phyloP scores from a whole-genome alignment of 192 early-diverging fungal species.

The Coemansia asiatica region DNA sequence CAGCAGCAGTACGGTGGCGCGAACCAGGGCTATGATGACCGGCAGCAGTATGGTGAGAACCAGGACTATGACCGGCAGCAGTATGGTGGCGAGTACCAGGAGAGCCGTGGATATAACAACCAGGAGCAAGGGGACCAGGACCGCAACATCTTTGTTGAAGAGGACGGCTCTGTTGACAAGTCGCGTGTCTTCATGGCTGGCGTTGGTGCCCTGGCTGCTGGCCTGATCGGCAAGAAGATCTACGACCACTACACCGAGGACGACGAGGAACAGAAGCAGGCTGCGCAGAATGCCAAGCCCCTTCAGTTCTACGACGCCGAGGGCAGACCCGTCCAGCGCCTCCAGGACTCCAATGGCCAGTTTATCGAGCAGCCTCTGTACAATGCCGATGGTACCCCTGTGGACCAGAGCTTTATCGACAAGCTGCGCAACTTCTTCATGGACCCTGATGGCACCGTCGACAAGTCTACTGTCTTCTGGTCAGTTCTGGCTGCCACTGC shows the following conservation, averaged over 20 bases:
- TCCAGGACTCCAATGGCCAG: conserved; percentile 1
- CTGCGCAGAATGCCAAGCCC: conserved; percentile 2
- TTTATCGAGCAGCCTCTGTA: conserved; percentile 3
- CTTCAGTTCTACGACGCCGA: conserved; percentile 4
- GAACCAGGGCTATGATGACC: conserved; percentile 8
- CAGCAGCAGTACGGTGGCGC: too few species aligned
- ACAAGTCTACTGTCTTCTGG: conserved; percentile 30
- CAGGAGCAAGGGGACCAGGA: conserved; percentile 9
- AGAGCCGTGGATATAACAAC: conserved; percentile 9
- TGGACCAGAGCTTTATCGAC: not conserved
- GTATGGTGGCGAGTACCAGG: conserved; percentile 5
- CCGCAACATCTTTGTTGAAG: conserved; percentile 20
- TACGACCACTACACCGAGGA: conserved; percentile 20
- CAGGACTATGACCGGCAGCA: conserved; percentile 4
- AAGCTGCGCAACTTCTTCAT: conserved; percentile 5
- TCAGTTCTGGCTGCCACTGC: conserved; percentile 13
- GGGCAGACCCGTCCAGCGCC: not conserved
- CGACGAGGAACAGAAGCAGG: conserved; percentile 12
- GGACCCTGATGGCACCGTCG: not conserved
- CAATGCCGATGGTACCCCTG: conserved; percentile 1
- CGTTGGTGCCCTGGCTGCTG: conserved; percentile 13
- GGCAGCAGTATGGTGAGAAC: conserved; percentile 6
- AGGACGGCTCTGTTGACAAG: conserved; percentile 35
- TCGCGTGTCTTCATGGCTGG: conserved; percentile 24
- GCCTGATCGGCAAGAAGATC: conserved; percentile 22